Conservation (phyloP, 1,139 yeast genomes). For the Hemisphaericaspora subhashii region DNA sequence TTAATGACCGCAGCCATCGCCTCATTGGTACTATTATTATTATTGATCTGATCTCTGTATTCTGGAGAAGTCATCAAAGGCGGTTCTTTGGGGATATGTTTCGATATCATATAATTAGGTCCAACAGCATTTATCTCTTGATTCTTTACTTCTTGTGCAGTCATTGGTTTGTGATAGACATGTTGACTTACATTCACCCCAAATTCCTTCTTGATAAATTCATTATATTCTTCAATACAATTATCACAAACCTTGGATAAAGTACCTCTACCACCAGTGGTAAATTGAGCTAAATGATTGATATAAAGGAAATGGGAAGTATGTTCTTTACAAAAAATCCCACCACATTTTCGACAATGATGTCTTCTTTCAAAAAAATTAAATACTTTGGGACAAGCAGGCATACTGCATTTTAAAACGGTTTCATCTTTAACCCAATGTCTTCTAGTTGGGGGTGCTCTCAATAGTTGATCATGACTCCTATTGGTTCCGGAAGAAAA, state of each 20-base stretch:
- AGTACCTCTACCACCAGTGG: slow-evolving; percentile 73
- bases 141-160: not conserved
- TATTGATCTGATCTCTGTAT: not conserved
- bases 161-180: not conserved
- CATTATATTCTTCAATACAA: slow-evolving; percentile 72
- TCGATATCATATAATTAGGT: too few relatives aligned
- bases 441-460: slow-evolving; percentile 55
- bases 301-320: slow-evolving; percentile 56
- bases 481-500: slow-evolving; percentile 14
- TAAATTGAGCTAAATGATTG: slow-evolving; percentile 69
- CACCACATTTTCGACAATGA: slow-evolving; percentile 94
- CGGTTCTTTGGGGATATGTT: not conserved
- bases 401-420: slow-evolving; percentile 60
- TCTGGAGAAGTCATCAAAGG: not conserved
- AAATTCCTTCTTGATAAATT: slow-evolving; percentile 42
- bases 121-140: too few relatives aligned
- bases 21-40: not conserved
- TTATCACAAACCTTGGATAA: slow-evolving; percentile 76
- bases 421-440: slow-evolving; percentile 82
- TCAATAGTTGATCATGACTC: slow-evolving; percentile 30
- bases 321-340: slow-evolving; percentile 77
- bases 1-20: not conserved
- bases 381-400: slow-evolving; percentile 58
- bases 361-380: slow-evolving; percentile 85
- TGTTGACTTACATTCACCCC: slow-evolving; percentile 23